Base-by-base conservation (phyloP, 495 filamentous ascomycete species). In the Aspergillus sparsus region DNA sequence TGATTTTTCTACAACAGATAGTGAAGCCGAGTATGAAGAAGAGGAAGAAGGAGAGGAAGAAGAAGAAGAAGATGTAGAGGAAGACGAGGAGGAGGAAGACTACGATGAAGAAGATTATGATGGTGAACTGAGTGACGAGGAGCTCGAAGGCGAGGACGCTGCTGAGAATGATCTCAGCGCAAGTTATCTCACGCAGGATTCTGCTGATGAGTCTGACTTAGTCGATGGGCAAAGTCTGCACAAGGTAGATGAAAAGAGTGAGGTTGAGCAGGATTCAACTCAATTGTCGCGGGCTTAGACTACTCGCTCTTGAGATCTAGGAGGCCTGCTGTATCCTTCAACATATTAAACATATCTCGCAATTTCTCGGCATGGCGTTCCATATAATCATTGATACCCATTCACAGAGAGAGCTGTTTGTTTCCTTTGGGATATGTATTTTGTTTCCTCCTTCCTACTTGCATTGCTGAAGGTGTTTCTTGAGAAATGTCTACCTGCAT, bases 1-100 rank as follows among this genome's bases (percentile, higher is more conserved):
- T 10, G 89, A 92, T 55, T 92, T 94, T 66, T 89, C 87, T 8
- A 85, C 85, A 21, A 92, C 87, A 27, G 91, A 92, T 9, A 84
- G 81, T 6, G 89, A 89, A 57, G 83, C 73, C 7, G 77, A 74
- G 42, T 74, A 73, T 2, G 69, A 69, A 6, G 69, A 68, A 7
- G 67, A 64, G 2, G 68, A 64, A 7, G 64, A 66, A 21, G 63
- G 65, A 10, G 62, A 75, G 58, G 68, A 67, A 37, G 63, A 65
- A 5, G 60, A 69, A 49, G 77, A 66, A 32, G 76, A 71, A 1
- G 78, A 78, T 6, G 80, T 74, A 8, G 71, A 71, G 36, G 65
- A 71, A 1, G 72, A 73, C 35, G 75, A 79, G n/a, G 81, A 76
- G 7, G 72, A 71, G 5, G 74, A 71, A 37, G 71, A 73, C 33